Conservation (phyloP, 2,329 filamentous ascomycete species). For the Neofusicoccum cordaticola region DNA sequence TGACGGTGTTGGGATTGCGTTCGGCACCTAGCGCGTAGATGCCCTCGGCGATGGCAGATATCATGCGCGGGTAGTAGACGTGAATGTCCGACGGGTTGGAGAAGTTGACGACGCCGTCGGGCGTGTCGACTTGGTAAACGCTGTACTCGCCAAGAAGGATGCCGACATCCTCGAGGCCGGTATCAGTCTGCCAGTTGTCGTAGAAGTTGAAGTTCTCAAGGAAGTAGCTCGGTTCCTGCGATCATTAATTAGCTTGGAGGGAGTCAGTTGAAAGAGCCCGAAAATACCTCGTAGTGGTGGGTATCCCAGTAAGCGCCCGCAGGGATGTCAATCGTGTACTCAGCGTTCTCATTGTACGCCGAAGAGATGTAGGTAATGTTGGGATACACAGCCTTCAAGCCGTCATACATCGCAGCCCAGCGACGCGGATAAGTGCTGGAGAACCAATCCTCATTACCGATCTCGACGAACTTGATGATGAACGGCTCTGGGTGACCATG, state of each 20-base stretch:
- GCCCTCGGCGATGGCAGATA: slow-evolving; percentile 29
- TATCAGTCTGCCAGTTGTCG: slow-evolving; percentile 24
- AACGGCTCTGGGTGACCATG: slow-evolving; percentile 38
- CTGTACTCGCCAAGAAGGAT: slow-evolving; percentile 26
- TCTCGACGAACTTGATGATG: slow-evolving; percentile 37
- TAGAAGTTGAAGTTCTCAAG: slow-evolving; percentile 24
- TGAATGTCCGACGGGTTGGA: slow-evolving; percentile 18
- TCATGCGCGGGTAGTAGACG: slow-evolving; percentile 28
- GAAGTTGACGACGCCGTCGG: slow-evolving; percentile 23
- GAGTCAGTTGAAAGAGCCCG: neutral
- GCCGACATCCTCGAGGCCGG: slow-evolving; percentile 23
- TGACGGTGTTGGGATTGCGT: slow-evolving; percentile 29
- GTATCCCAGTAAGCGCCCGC: slow-evolving; percentile 39
- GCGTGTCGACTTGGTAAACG: slow-evolving; percentile 30
- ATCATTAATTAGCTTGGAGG: neutral
- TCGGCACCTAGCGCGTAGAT: slow-evolving; percentile 30
- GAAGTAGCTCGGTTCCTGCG: slow-evolving; percentile 37
- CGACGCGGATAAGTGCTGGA: slow-evolving; percentile 31
- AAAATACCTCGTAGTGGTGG: slow-evolving; percentile 36
- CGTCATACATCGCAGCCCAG: slow-evolving; percentile 33
- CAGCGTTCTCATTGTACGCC: slow-evolving; percentile 25
- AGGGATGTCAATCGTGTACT: slow-evolving; percentile 36
- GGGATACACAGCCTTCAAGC: slow-evolving; percentile 33
- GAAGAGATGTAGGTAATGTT: slow-evolving; percentile 34
- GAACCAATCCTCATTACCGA: slow-evolving; percentile 40